These are phyloP conservation scores for Acacia acuminata DNA, from an alignment of 306 rosid genomes.

Conservation along the genomic window DNA sequence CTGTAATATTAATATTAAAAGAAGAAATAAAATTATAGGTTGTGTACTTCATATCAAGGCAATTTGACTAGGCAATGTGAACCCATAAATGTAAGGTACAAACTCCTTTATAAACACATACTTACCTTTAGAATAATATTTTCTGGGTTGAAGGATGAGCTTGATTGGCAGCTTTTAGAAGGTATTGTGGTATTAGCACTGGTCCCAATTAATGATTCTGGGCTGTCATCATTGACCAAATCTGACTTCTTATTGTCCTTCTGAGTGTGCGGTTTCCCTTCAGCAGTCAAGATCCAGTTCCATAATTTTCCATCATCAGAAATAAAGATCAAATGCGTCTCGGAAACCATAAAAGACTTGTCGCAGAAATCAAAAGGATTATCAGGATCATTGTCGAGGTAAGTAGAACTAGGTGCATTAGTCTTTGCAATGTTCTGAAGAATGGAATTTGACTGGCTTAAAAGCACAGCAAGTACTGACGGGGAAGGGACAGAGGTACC, in stretches of 20 bases:
- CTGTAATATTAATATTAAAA: background rate
- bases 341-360: slow-evolving; percentile 56
- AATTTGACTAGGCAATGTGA: slow-evolving; percentile 3
- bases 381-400: slow-evolving; percentile 65
- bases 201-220: slow-evolving; percentile 39
- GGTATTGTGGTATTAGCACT: slow-evolving; percentile 34
- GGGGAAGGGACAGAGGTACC: slow-evolving; percentile 95
- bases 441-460: slow-evolving; percentile 81
- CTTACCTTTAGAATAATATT: slow-evolving; percentile 70
- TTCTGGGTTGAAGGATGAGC: slow-evolving; percentile 42
- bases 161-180: slow-evolving; percentile 38
- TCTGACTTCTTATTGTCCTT: slow-evolving; percentile 50
- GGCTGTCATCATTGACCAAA: slow-evolving; percentile 39
- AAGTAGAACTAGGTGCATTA: slow-evolving; percentile 58
- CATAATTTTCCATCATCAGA: slow-evolving; percentile 97
- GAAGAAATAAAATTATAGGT: slow-evolving; percentile 10
- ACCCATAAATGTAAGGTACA: slow-evolving; percentile 28
- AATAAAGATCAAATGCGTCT: slow-evolving; percentile 79
- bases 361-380: slow-evolving; percentile 86
- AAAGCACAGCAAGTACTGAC: slow-evolving; percentile 64
- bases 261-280: slow-evolving; percentile 57
- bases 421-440: slow-evolving; percentile 70
- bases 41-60: background rate
- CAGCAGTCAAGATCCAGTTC: slow-evolving; percentile 90
- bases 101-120: slow-evolving; percentile 11